Evolutionary conservation across 768 basidiomycete species (phyloP), one percentile per base, ranked within the genome.

Genomic region (Termitomyces sp.): DNA sequence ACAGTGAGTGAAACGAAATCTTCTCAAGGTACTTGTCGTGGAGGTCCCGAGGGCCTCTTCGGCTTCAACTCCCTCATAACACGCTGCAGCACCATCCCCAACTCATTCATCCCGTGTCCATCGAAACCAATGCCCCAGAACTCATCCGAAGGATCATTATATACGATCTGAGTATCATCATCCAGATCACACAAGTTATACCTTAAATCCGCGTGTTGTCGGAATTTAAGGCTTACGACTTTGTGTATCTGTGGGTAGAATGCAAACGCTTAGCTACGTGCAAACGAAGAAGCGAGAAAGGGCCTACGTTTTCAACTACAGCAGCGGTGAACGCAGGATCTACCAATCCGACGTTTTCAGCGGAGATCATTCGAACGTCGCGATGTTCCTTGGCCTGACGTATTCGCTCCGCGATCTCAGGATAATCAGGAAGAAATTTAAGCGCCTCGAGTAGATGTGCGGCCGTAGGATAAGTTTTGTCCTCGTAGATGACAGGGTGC

Each of bases 391-490:
- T 60, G 58, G 73, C 73, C 4, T n/a, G 53, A 32, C 88, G 78
- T 60, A 92, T 86, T 25, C 67, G 66, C 60, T 89, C 86, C 10
- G 85, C 85, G 31, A 88, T 65, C 10, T 61, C 47, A 0, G 55
- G 47, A 6, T 78, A 72, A 15, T 76, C 70, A 5, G 78, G 77
- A 42, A 84, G 68, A 71, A 85, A 93, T 68, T 88, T 89, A 69
- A 89, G 76, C 14, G 90, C 89, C 71, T 93, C 89, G 59, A 85
- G 81, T n/a, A 93, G 78, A 66, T 93, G 91, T 66, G 86, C 72
- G 17, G 87, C 91, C 2, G 85, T 87, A 4, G 89, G 88, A 63
- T 87, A 94, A 50, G 71, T 70, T 59, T 75, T 74, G 43, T 82
- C 78, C 34, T 77, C 70, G 70, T 86, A 86, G 54, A 84, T 56